phyloP scores from a whole-genome alignment of 2,329 filamentous ascomycete species.

The Cladosporium sp. region DNA sequence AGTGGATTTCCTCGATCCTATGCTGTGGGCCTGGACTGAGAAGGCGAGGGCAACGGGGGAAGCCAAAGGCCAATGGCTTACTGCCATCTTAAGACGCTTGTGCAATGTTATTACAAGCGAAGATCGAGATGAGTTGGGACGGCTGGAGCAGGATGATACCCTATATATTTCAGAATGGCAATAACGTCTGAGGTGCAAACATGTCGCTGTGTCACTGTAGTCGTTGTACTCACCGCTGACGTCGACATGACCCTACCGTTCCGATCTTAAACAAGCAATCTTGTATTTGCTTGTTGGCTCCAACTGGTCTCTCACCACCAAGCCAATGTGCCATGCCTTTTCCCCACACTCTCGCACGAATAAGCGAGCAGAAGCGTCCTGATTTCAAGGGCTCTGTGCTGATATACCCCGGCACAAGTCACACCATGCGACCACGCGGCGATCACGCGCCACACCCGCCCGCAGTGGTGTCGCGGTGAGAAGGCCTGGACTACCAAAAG shows the following conservation, averaged over 20 bases:
- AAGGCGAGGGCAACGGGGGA: slow-evolving; percentile 27
- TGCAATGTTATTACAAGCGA: slow-evolving; percentile 3
- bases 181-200: background rate
- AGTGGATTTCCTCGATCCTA: slow-evolving; percentile 36
- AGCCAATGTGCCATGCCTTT: slow-evolving; percentile 4
- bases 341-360: slow-evolving; percentile 6
- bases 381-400: background rate
- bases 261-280: slow-evolving; percentile 8
- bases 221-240: background rate
- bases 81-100: slow-evolving; percentile 25
- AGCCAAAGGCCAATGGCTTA: slow-evolving; percentile 34
- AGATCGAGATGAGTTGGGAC: background rate
- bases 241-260: background rate
- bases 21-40: slow-evolving; percentile 39
- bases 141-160: slow-evolving; percentile 4
- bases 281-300: background rate
- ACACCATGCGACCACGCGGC: slow-evolving; percentile 5
- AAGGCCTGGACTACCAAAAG: slow-evolving; percentile 7
- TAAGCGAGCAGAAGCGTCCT: background rate
- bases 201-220: background rate
- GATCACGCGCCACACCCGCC: slow-evolving; percentile 11
- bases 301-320: background rate
- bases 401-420: background rate
- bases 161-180: slow-evolving; percentile 13
- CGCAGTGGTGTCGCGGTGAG: background rate